Base-by-base conservation (phyloP, 257 asterid genomes). In the Ajuga chamaepitys region DNA sequence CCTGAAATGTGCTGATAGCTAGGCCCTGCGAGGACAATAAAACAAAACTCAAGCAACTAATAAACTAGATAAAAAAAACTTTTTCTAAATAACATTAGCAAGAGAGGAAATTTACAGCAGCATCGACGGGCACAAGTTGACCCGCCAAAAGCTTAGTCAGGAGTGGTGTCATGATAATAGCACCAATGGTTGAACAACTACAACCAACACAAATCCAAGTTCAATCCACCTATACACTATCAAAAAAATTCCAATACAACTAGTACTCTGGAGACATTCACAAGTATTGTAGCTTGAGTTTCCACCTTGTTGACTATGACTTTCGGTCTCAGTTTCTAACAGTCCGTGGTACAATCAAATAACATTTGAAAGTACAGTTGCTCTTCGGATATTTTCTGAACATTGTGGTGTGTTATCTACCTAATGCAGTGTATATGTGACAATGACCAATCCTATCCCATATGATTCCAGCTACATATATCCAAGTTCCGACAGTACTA, bases 121-220 rank as follows among this genome's bases (percentile, higher is more conserved):
- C 97, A 83, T 92, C 98, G 64, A 92, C 98, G 3, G 98, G 98
- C 72, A 92, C 98, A 68, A 92, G 97, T 74, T 92, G 98, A 70
- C 97, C 97, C 0, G 98, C 98, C 65, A 92, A 84, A 72, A 92
- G 91, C 80, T 89, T 87, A 10, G 98, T 92, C 34, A 92, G 86
- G 66, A 92, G 94, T 3, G 98, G 98, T 8, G 97, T 92, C 97
- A 92, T 87, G 56, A 92, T 62, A 77, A 92, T 92, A 66, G 98
- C 98, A 59, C 97, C 98, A 67, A 92, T 83, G 47, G 98, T 89
- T 24, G 98, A 92, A 74, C 98, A 92, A 65, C 98, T 92, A 86
- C 77, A 80, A 68, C 13, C 25, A 71, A 74, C 4, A 67, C 24
- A 64, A 53, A 70, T 22, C n/a, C 24, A 14, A 52, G 42, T 54